Percentiles rank a stretch among this genome's conserved stretches.
Conservation (phyloP, 2,329 filamentous ascomycete genomes). For the Sporothrix phasma region DNA sequence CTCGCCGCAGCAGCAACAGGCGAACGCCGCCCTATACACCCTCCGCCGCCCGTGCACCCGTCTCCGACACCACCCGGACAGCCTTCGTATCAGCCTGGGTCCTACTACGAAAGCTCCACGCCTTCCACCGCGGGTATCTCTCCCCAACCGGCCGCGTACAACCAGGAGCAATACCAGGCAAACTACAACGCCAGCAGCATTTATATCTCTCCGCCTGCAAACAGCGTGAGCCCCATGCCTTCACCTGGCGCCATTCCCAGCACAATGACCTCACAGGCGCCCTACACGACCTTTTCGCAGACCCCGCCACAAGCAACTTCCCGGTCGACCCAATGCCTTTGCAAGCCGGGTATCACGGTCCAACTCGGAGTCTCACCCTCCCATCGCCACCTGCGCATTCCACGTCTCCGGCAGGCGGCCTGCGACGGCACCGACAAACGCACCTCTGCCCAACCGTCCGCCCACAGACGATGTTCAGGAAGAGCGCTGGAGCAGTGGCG, state of each 20-base stretch:
- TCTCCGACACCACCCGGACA: constrained; percentile 7
- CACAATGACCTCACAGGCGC: constrained; percentile 32
- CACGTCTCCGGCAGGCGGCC: constrained; percentile 35
- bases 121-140: constrained; percentile 18
- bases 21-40: constrained; percentile 1
- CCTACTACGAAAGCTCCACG: constrained; percentile 19
- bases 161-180: constrained; percentile 21
- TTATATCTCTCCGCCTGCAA: constrained; percentile 19
- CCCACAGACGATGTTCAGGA: constrained; percentile 34
- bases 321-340: constrained; percentile 39
- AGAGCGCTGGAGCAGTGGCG: constrained; percentile 28
- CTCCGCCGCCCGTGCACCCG: constrained; percentile 7
- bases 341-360: constrained; percentile 37
- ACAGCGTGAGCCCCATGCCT: constrained; percentile 31
- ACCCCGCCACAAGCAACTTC: constrained; percentile 42
- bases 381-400: constrained; percentile 35
- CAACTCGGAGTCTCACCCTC: constrained; percentile 41
- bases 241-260: constrained; percentile 20
- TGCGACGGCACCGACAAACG: constrained; percentile 49
- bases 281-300: constrained; percentile 43
- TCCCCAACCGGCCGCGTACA: constrained; percentile 21
- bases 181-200: constrained; percentile 17
- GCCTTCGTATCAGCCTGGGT: constrained; percentile 10
- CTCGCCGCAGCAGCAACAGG: neutral
- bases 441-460: constrained; percentile 47